phyloP scores from a whole-genome alignment of 2,329 filamentous ascomycete species.

The Bimuria novae-zelandiae region DNA sequence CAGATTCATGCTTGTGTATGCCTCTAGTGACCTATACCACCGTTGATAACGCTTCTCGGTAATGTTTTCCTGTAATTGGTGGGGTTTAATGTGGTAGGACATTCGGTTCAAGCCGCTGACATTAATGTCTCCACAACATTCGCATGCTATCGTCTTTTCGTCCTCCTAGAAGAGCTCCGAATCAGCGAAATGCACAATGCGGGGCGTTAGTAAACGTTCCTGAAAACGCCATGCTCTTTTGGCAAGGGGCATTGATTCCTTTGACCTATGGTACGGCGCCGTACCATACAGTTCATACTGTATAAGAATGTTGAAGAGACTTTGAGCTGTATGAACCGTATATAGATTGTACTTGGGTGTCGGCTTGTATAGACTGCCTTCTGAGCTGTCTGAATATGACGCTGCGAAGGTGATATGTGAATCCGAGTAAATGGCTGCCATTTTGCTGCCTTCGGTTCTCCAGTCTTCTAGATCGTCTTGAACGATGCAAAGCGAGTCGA shows the following conservation, averaged over 20 bases:
- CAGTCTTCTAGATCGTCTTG: neutral
- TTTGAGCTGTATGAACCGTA: neutral
- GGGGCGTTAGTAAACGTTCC: conserved; percentile 14
- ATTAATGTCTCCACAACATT: neutral
- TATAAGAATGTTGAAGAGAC: neutral
- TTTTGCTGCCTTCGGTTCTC: conserved; percentile 3
- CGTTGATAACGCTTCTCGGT: neutral
- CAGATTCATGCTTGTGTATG: neutral
- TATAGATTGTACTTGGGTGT: neutral
- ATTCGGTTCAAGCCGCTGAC: neutral
- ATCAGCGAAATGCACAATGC: conserved; percentile 13
- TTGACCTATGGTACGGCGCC: neutral
- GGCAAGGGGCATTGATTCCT: neutral
- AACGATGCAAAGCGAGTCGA: neutral
- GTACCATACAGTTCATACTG: neutral
- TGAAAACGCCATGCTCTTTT: conserved; percentile 16
- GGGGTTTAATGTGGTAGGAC: neutral
- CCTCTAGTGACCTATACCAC: neutral
- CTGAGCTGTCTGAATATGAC: neutral
- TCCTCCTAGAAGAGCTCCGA: conserved; percentile 16
- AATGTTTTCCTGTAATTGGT: neutral
- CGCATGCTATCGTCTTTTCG: neutral
- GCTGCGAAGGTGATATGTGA: conserved; percentile 3
- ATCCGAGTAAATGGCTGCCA: neutral
- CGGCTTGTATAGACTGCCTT: neutral